A percentile compares a stretch with the other conserved stretches of the same genome.
Conservation (phyloP, 176 grass and related monocot species). For the Aechmea fasciata region DNA sequence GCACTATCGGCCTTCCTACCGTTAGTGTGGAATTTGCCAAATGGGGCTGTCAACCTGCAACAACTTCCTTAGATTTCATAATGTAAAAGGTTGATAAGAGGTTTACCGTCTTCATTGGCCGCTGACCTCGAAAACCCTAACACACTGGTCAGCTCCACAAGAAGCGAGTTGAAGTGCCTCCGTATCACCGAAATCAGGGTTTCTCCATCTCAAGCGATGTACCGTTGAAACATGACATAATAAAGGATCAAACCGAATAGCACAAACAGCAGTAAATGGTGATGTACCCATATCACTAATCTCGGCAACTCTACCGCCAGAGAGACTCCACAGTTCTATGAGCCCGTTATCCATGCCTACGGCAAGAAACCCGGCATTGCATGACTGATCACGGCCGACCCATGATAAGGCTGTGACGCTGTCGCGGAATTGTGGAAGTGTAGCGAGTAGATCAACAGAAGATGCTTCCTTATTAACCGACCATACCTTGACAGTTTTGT, state of each 20-base stretch:
- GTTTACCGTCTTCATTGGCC: background rate
- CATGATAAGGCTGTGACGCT: constrained; percentile 94
- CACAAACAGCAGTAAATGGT: constrained; percentile 30
- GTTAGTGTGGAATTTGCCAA: too few species aligned
- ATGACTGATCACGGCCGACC: constrained; percentile 42
- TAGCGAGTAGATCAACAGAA: constrained; percentile 51
- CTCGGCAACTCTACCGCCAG: constrained; percentile 18
- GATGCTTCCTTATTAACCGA: constrained; percentile 38
- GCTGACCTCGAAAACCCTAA: constrained; percentile 62
- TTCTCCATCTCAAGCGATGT: constrained; percentile 58
- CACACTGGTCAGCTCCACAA: constrained; percentile 86
- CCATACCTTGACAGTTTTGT: constrained; percentile 98
- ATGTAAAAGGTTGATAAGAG: too few species aligned
- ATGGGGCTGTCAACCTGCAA: too few species aligned
- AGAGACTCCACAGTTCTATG: constrained; percentile 78
- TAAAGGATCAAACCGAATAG: constrained; percentile 49
- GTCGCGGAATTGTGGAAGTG: constrained; percentile 66
- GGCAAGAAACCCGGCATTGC: constrained; percentile 50
- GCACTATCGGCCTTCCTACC: too few species aligned
- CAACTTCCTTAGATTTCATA: too few species aligned
- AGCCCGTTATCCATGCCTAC: constrained; percentile 87
- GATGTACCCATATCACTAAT: constrained; percentile 3
- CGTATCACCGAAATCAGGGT: constrained; percentile 25
- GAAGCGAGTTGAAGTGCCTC: constrained; percentile 47
- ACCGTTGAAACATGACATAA: constrained; percentile 75